phyloP scores from a whole-genome alignment of 108 stramenopile species.

The Nitzschia putrida region DNA sequence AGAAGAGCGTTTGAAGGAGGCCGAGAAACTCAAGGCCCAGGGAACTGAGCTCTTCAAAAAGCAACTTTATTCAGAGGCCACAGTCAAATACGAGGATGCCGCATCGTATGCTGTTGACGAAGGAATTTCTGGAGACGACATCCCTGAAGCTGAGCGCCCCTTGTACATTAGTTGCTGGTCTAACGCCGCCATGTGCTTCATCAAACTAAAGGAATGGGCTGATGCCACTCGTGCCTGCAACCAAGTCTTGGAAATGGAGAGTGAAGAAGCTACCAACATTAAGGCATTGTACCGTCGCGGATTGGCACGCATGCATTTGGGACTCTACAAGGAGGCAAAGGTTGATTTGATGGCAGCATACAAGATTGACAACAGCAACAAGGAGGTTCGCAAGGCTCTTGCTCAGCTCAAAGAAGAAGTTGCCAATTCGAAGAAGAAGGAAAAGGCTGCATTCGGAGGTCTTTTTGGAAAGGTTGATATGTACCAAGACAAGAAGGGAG shows the following conservation, averaged over 20 bases:
- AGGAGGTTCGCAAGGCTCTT: slow-evolving; percentile 87
- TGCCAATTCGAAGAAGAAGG: slow-evolving; percentile 79
- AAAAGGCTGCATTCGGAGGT: slow-evolving; percentile 88
- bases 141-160: slow-evolving; percentile 69
- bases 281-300: slow-evolving; percentile 91
- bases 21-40: slow-evolving; percentile 78
- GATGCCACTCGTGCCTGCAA: slow-evolving; percentile 78
- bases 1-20: slow-evolving; percentile 80
- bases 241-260: slow-evolving; percentile 75
- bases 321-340: slow-evolving; percentile 89
- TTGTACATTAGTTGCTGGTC: slow-evolving; percentile 78
- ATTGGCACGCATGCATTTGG: slow-evolving; percentile 78
- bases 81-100: slow-evolving; percentile 73
- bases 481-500: slow-evolving; percentile 93
- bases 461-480: slow-evolving; percentile 86
- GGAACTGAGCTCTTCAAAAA: slow-evolving; percentile 85
- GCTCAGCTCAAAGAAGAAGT: slow-evolving; percentile 68
- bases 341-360: slow-evolving; percentile 88
- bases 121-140: slow-evolving; percentile 66
- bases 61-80: slow-evolving; percentile 76
- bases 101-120: slow-evolving; percentile 82
- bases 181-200: slow-evolving; percentile 93
- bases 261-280: slow-evolving; percentile 71
- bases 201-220: slow-evolving; percentile 79
- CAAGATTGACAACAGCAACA: slow-evolving; percentile 87